Evolutionary conservation across 164 flowering plant species (phyloP), one percentile per base, ranked within the genome.

Genomic region (Protea cynaroides): DNA sequence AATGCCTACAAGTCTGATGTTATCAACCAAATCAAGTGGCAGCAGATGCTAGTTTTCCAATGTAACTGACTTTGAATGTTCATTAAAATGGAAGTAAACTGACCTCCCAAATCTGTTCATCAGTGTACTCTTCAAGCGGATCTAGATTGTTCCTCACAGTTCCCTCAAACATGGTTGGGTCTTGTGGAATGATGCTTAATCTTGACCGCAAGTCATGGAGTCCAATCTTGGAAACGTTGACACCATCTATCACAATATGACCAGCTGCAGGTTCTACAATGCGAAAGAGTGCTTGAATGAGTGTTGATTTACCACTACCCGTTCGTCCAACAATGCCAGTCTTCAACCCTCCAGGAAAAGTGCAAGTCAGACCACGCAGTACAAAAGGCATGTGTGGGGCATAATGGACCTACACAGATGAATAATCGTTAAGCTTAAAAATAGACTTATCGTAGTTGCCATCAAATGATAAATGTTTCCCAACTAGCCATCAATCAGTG

Each of bases 81-180:
- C 1, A 56, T n/a, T 15, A 43, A n/a, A 58, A 57, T 3, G 9
- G 23, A n/a, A 61, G 34, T 2, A 58, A 71, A 68, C 68, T 15
- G 17, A 88, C 95, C 90, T 85, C 91, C 96, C 91, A 89, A 54
- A 89, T 84, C 63, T 87, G 78, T 36, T 83, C 87, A 67, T 89
- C 96, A 6, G 79, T 69, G 75, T 87, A 79, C 70, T 89, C 89
- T 69, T 86, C 89, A 18, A 89, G 85, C 6, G 91, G 93, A 58
- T 89, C 96, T 61, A 89, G 71, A 59, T 89, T 89, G 72, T 78
- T 84, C 59, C 93, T 62, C 6, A 89, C 75, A 10, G 89, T 89
- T 1, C 96, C 96, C 73, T 89, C 93, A 69, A 89, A 89, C 96
- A 89, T 87, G 73, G 93, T 87, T 21, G 96, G 96, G 64, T 89